A percentile compares a stretch with the other conserved stretches of the same genome.
Evolutionary conservation across 2,329 filamentous ascomycete species (phyloP).

Genomic region (Trichoderma breve): DNA sequence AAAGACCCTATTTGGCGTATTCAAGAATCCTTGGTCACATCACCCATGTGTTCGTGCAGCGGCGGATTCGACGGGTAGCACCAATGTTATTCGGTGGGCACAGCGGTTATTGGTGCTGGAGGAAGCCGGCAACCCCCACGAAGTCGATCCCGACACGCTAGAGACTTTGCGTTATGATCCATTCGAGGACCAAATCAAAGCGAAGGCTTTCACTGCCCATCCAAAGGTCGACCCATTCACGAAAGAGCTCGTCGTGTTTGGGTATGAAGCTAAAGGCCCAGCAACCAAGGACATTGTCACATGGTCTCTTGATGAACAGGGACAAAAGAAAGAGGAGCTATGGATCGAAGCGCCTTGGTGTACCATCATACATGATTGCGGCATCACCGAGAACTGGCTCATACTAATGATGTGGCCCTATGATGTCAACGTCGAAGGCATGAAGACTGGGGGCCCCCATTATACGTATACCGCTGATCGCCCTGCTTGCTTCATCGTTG

Average conservation of each 20-base stretch:
- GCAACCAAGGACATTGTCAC: not conserved
- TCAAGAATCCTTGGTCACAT: too few relatives aligned
- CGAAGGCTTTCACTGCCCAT: too few relatives aligned
- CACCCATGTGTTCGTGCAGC: not conserved
- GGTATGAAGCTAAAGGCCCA: not conserved
- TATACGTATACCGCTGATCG: too few relatives aligned
- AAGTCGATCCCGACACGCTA: too few relatives aligned
- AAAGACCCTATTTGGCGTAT: too few relatives aligned
- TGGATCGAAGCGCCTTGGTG: not conserved
- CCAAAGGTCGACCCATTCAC: not conserved
- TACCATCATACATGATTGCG: not conserved
- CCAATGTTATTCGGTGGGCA: not conserved
- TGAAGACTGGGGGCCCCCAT: not conserved
- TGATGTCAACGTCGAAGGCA: not conserved
- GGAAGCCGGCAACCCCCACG: not conserved
- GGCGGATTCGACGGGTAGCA: not conserved
- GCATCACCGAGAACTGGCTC: not conserved
- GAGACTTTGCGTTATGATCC: too few relatives aligned
- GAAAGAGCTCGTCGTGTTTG: not conserved
- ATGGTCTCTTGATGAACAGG: not conserved
- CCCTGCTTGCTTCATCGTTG: too few relatives aligned
- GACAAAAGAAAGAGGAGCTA: not conserved
- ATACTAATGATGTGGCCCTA: not conserved
- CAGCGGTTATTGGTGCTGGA: not conserved
- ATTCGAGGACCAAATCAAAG: too few relatives aligned